A percentile compares a stretch with the other conserved stretches of the same genome.
Conservation (phyloP, 495 filamentous ascomycete genomes). For the Podospora anserina region DNA sequence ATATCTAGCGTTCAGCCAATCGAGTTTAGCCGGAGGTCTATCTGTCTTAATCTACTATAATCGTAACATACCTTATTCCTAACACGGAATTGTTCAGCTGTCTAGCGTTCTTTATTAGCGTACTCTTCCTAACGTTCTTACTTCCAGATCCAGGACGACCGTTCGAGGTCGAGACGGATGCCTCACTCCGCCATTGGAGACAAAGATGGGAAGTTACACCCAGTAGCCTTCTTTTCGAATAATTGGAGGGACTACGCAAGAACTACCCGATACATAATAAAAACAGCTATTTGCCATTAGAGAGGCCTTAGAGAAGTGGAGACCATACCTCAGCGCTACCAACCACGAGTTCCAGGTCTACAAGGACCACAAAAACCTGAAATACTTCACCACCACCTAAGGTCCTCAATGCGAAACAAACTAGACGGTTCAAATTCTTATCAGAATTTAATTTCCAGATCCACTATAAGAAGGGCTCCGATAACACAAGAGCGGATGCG, state of each 20-base stretch:
- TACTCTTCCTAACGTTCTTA: not conserved
- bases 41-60: no score
- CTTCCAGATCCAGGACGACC: conserved; percentile 5
- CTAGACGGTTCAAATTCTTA: conserved; percentile 26
- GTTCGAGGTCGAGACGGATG: conserved; percentile 14
- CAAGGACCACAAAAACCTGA: conserved; percentile 10
- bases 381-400: conserved; percentile 29
- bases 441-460: conserved; percentile 33
- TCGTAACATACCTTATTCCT: no score
- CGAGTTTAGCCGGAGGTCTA: no score
- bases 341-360: conserved; percentile 9
- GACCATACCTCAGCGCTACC: conserved; percentile 9
- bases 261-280: conserved; percentile 16
- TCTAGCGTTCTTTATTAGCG: no score
- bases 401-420: conserved; percentile 28
- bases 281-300: conserved; percentile 11
- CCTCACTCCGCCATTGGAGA: conserved; percentile 11
- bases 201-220: conserved; percentile 8
- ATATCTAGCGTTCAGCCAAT: no score
- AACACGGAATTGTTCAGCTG: no score
- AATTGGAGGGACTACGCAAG: not conserved
- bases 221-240: not conserved
- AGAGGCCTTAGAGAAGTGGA: conserved; percentile 9
- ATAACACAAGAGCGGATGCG: conserved; percentile 16
- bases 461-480: conserved; percentile 20